Evolutionary conservation across 257 asterid species (phyloP), one percentile per base, ranked within the genome.

Genomic region (Jacaranda copaia): DNA sequence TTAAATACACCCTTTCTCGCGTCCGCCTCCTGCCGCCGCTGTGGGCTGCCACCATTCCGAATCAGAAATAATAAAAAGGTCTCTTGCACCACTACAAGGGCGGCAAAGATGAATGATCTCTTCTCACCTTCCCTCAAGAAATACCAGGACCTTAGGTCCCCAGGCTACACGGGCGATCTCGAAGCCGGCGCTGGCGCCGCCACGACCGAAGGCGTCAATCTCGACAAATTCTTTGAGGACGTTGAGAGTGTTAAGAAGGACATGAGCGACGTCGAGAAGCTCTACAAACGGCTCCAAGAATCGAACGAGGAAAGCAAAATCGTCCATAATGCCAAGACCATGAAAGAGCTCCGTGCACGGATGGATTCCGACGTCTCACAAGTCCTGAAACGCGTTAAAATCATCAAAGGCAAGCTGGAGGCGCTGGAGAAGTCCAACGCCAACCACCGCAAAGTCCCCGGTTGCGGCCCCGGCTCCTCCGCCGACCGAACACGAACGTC

Each of bases 381-480:
- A n/a, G 90, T 88, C 35, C 49, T 88, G 6, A 86, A 84, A 35
- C 84, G 88, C 3, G 89, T 84, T 20, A 88, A 88, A 8, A 6
- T 73, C 38, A 85, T 88, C n/a, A 88, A 88, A 35, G 75, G 81
- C 15, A 88, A 88, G 52, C 65, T 87, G 60, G 91, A 87, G 76
- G 87, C 81, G 5, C 70, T 87, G 48, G 91, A 87, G 36, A 74
- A 77, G 52, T 87, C 91, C 63, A 87, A 87, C 42, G 86, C 83
- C 39, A 74, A 83, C n/a, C 76, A 85, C 51, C 83, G 91, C 40
- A 76, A 73, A 0, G 84, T 85, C 78, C 91, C 91, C 1, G 91
- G 91, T 11, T 87, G 91, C 70, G 91, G 91, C 1, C 91, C 91
- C 0, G 91, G 91, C 3, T 87, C 91, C 16, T 87, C 91, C 5